A percentile compares a stretch with the other conserved stretches of the same genome.
These are phyloP conservation scores for Candida awuae DNA, from an alignment of 805 yeast species.

Conservation along the genomic window DNA sequence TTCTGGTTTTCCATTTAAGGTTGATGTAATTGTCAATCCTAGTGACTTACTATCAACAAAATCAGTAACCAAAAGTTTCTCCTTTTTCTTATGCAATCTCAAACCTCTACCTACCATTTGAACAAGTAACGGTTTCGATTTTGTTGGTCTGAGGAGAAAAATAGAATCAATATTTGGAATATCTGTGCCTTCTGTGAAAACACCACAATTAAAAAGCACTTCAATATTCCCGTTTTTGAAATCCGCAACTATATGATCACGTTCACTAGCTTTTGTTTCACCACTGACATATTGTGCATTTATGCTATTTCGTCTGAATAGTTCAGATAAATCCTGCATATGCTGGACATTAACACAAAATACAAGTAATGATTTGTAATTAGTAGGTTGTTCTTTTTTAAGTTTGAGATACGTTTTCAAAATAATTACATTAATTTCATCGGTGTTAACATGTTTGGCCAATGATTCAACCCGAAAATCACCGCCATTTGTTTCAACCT, in stretches of 20 bases:
- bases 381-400: slow-evolving; percentile 23
- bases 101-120: slow-evolving; percentile 94
- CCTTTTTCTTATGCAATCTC: slow-evolving; percentile 53
- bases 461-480: slow-evolving; percentile 51
- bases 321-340: slow-evolving; percentile 42
- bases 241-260: slow-evolving; percentile 45
- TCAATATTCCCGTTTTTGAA: slow-evolving; percentile 57
- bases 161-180: slow-evolving; percentile 82
- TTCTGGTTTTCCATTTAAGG: slow-evolving; percentile 18
- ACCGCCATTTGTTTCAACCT: slow-evolving; percentile 15
- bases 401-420: slow-evolving; percentile 44
- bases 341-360: slow-evolving; percentile 75
- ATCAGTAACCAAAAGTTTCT: slow-evolving; percentile 66
- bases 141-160: slow-evolving; percentile 72
- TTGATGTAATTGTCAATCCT: slow-evolving; percentile 23
- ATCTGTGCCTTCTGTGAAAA: slow-evolving; percentile 93
- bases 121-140: slow-evolving; percentile 57
- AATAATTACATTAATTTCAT: slow-evolving; percentile 47
- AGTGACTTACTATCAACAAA: slow-evolving; percentile 51
- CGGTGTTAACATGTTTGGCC: slow-evolving; percentile 47
- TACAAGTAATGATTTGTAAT: slow-evolving; percentile 55
- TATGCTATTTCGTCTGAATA: slow-evolving; percentile 52
- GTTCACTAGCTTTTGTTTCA: slow-evolving; percentile 42
- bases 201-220: slow-evolving; percentile 80
- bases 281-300: slow-evolving; percentile 69